phyloP scores from a whole-genome alignment of 163 green algal species.

The Scenedesmus sp. region DNA sequence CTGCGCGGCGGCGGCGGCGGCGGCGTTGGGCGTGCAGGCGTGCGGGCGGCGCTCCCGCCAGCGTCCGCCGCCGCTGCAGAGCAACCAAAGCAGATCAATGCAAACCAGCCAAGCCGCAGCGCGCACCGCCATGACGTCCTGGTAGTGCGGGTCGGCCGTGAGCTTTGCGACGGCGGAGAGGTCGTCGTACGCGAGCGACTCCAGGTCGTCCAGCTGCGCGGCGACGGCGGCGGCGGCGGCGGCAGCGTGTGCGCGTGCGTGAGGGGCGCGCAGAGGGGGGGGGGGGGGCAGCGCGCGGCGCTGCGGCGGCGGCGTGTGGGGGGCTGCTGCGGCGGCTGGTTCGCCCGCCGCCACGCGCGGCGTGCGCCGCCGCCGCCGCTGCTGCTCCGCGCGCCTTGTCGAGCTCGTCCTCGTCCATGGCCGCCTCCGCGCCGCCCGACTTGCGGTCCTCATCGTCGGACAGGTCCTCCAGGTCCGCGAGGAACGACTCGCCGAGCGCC shows the following conservation, averaged over 20 bases:
- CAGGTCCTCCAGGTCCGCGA: conserved; percentile 96
- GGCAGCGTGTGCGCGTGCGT: no score
- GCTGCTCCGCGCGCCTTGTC: conserved; percentile 39
- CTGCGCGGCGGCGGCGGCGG: conserved; percentile 34
- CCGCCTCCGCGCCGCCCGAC: conserved; percentile 52
- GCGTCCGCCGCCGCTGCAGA: no score
- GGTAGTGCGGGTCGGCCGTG: conserved; percentile 74
- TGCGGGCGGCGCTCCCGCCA: neutral
- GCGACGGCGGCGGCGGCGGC: conserved; percentile 1
- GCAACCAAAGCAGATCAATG: no score
- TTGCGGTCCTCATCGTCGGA: conserved; percentile 86
- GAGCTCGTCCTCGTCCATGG: conserved; percentile 34
- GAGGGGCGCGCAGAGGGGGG: no score
- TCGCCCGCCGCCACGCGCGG: neutral
- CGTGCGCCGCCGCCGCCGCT: no score
- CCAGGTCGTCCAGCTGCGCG: conserved; percentile 77
- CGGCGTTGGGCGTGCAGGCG: neutral
- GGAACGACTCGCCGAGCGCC: conserved; percentile 89
- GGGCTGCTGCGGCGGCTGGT: no score
- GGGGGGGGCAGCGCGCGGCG: no score
- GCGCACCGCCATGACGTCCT: conserved; percentile 69
- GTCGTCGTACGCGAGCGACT: conserved; percentile 85
- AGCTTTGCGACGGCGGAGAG: conserved; percentile 85
- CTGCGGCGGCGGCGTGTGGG: neutral
- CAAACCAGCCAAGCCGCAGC: neutral